phyloP scores from a whole-genome alignment of 305 asterid genomes.

The Fraxinus xanthoxyloides region DNA sequence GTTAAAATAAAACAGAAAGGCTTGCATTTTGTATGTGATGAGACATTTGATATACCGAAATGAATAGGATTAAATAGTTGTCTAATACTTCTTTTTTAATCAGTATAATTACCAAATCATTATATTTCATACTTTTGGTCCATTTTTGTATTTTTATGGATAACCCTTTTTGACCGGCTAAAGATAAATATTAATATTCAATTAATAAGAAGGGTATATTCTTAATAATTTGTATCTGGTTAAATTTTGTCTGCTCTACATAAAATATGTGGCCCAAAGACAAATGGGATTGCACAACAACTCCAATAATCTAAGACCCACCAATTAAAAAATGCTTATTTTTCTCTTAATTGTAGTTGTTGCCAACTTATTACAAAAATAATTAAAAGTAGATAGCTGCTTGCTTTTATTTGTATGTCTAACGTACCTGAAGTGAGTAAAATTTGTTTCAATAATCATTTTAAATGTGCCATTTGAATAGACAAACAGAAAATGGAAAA shows the following conservation, averaged over 20 bases:
- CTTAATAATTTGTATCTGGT: not conserved
- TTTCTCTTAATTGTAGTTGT: not conserved
- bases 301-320: constrained; percentile 28
- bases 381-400: not conserved
- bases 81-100: too few relatives aligned
- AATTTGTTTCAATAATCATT: not conserved
- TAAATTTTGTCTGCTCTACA: not conserved
- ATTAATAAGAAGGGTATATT: not conserved
- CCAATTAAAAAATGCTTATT: not conserved
- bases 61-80: not conserved
- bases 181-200: too few relatives aligned
- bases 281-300: constrained; percentile 5
- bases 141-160: too few relatives aligned
- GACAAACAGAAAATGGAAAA: not conserved
- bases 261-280: not conserved
- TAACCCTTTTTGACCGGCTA: not conserved
- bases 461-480: not conserved
- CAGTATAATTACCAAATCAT: too few relatives aligned
- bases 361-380: constrained; percentile 1
- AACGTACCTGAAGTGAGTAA: not conserved
- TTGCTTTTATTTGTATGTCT: not conserved
- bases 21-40: not conserved
- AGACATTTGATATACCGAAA: not conserved
- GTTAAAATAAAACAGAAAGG: not conserved
- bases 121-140: too few relatives aligned